Conservation (phyloP, 1,284 basidiomycete genomes). For the Athelia psychrophila region DNA sequence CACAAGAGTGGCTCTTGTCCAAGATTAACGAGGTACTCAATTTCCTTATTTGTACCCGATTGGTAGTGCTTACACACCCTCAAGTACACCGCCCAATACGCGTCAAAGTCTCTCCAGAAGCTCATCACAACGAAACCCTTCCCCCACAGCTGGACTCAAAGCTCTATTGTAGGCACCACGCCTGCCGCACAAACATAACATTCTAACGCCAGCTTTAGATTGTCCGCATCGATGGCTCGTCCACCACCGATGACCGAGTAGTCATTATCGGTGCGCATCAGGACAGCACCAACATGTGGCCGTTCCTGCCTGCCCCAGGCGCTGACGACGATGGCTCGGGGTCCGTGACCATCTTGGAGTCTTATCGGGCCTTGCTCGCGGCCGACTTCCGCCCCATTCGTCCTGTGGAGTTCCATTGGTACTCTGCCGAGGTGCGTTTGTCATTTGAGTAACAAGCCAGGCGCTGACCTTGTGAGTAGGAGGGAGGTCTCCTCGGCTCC, state of each 20-base stretch:
- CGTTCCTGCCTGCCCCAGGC: slow-evolving; percentile 86
- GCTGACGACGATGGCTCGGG: slow-evolving; percentile 84
- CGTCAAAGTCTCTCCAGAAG: slow-evolving; percentile 50
- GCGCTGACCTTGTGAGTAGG: slow-evolving; percentile 39
- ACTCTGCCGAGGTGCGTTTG: slow-evolving; percentile 72
- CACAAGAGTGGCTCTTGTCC: slow-evolving; percentile 82
- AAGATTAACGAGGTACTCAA: slow-evolving; percentile 65
- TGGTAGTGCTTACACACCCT: neutral
- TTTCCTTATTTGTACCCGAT: neutral
- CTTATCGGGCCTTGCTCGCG: slow-evolving; percentile 77
- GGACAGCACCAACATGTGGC: slow-evolving; percentile 88
- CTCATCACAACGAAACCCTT: slow-evolving; percentile 78
- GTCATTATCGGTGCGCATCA: slow-evolving; percentile 86
- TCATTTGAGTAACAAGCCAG: slow-evolving; percentile 80
- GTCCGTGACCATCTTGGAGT: slow-evolving; percentile 88
- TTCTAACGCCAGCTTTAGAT: slow-evolving; percentile 43
- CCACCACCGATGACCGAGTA: slow-evolving; percentile 52
- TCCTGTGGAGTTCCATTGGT: slow-evolving; percentile 64
- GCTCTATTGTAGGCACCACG: slow-evolving; percentile 67
- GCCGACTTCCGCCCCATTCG: slow-evolving; percentile 75
- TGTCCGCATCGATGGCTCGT: slow-evolving; percentile 69
- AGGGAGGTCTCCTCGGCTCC: slow-evolving; percentile 93
- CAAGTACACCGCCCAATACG: slow-evolving; percentile 66
- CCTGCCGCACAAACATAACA: slow-evolving; percentile 6
- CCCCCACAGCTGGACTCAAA: slow-evolving; percentile 89